phyloP scores from a whole-genome alignment of 306 rosid genomes.

The Lathyrus aphaca region DNA sequence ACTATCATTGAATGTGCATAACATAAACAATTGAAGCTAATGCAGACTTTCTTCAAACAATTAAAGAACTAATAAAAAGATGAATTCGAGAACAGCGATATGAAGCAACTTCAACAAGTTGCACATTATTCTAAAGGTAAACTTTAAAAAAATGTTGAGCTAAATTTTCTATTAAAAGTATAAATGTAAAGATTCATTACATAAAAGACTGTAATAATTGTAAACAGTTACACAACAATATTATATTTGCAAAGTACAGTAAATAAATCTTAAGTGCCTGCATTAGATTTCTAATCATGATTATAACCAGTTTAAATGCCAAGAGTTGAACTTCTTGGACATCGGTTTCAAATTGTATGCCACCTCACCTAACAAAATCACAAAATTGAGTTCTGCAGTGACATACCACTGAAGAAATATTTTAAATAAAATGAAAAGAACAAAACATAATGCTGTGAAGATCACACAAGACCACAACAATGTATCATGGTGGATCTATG shows the following conservation, averaged over 20 bases:
- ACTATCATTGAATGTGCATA: conserved; percentile 35
- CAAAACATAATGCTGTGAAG: not conserved
- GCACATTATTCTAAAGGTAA: not conserved
- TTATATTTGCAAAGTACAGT: not conserved
- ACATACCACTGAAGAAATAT: not conserved
- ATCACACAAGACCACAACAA: not conserved
- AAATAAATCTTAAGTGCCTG: not conserved
- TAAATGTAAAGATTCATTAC: conserved; percentile 6
- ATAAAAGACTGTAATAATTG: conserved; percentile 5
- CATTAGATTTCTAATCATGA: not conserved
- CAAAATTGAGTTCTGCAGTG: too few species aligned
- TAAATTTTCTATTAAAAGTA: not conserved
- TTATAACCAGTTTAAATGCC: not conserved
- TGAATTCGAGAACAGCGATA: not conserved
- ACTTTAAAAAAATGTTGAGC: not conserved
- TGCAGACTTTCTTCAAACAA: conserved; percentile 17
- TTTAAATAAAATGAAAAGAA: not conserved
- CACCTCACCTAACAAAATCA: not conserved
- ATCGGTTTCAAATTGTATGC: not conserved
- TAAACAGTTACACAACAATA: not conserved
- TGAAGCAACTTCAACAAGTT: not conserved
- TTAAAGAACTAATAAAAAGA: conserved; percentile 20
- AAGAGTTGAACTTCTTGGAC: not conserved
- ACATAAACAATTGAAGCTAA: conserved; percentile 24
- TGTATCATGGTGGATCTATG: not conserved